These are phyloP conservation scores for Fagus sylvatica DNA, from an alignment of 306 rosid species.

Conservation along the genomic window DNA sequence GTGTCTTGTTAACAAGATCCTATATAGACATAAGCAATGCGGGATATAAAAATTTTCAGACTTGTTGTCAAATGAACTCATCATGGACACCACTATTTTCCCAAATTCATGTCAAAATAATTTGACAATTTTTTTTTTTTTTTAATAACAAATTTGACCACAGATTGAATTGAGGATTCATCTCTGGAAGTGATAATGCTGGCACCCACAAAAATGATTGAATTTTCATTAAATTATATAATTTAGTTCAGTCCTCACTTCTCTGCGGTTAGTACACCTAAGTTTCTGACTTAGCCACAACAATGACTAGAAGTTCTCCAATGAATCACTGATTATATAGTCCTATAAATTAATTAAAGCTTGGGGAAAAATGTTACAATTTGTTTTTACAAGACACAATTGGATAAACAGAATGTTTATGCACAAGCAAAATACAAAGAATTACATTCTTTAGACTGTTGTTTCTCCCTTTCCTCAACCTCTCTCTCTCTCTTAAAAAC, in stretches of 20 bases:
- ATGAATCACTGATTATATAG: too few relatives aligned
- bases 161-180: not conserved
- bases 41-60: too few relatives aligned
- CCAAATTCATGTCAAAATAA: too few relatives aligned
- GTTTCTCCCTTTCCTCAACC: not conserved
- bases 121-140: too few relatives aligned
- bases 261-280: not conserved
- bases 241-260: not conserved
- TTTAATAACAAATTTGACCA: too few relatives aligned
- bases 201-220: not conserved
- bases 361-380: not conserved
- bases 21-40: too few relatives aligned
- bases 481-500: not conserved
- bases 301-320: not conserved
- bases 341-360: not conserved
- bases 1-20: too few relatives aligned
- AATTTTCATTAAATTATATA: not conserved
- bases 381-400: not conserved
- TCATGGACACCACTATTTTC: too few relatives aligned
- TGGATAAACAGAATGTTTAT: not conserved
- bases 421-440: slow-evolving; percentile 21
- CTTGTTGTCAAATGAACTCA: too few relatives aligned
- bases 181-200: not conserved
- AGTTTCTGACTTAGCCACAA: not conserved
- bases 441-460: not conserved